Conservation (phyloP, 371 early-diverging fungal species). For the Mucor lusitanicus region DNA sequence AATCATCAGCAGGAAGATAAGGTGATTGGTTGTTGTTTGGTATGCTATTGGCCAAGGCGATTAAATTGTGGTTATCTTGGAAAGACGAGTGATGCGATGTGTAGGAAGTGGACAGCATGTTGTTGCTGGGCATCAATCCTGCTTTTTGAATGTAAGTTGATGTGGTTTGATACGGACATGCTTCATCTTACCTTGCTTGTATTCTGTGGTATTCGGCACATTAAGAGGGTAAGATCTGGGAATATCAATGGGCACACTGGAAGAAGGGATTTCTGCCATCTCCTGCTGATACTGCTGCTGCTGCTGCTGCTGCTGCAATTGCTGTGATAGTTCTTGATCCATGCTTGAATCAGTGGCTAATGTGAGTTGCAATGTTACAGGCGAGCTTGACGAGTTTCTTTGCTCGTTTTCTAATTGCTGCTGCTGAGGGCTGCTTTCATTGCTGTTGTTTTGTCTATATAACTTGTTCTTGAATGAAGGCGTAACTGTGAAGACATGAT, state of each 20-base stretch:
- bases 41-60: constrained; percentile 13
- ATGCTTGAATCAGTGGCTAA: constrained; percentile 9
- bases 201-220: not conserved
- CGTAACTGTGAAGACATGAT: constrained; percentile 17
- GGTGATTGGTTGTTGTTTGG: constrained; percentile 5
- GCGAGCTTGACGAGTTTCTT: constrained; percentile 8
- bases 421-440: not conserved
- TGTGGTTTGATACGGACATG: no score
- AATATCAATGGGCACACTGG: constrained; percentile 19
- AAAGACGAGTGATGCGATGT: constrained; percentile 6
- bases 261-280: not conserved
- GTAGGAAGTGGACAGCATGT: constrained; percentile 6
- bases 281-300: not conserved
- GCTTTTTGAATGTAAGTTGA: not conserved
- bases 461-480: constrained; percentile 11
- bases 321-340: not conserved
- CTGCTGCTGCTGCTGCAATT: constrained; percentile 2
- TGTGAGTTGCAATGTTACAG: constrained; percentile 16
- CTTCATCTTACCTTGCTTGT: not conserved
- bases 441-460: not conserved
- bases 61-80: constrained; percentile 2
- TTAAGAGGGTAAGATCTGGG: constrained; percentile 16
- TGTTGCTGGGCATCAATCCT: constrained; percentile 6
- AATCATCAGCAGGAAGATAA: constrained; percentile 15
- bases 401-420: not conserved